Evolutionary conservation across 306 rosid genomes (phyloP).

Genomic region (Pterocarpus santalinus): DNA sequence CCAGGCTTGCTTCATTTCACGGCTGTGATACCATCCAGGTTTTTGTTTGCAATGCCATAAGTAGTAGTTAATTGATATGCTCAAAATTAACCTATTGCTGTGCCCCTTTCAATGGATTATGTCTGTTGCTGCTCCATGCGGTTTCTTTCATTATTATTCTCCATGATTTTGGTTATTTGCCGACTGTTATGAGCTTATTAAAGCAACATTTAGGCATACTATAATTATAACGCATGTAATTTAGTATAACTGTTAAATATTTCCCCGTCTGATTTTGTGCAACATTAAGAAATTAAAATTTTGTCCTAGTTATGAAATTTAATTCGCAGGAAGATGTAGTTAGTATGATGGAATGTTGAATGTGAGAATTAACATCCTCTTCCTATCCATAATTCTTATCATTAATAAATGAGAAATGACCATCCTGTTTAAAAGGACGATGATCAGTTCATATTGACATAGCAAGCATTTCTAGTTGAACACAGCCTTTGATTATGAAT

Average conservation of each 20-base stretch:
- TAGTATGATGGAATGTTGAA: slow-evolving; percentile 12
- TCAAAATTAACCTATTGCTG: not conserved
- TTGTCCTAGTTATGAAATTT: not conserved
- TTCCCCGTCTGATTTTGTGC: not conserved
- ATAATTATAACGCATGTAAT: too few species aligned
- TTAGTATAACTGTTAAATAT: too few species aligned
- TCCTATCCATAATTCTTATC: too few species aligned
- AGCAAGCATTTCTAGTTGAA: not conserved
- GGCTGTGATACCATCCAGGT: not conserved
- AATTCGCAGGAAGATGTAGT: not conserved
- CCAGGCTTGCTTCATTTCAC: slow-evolving; percentile 5
- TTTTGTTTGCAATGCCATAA: not conserved
- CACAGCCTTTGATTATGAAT: not conserved
- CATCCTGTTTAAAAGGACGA: too few species aligned
- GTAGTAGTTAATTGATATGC: not conserved
- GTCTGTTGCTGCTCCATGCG: not conserved
- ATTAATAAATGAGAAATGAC: too few species aligned
- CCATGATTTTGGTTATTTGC: not conserved
- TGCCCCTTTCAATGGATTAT: not conserved
- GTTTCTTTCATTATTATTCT: not conserved
- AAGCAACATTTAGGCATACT: too few species aligned
- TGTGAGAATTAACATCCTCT: not conserved
- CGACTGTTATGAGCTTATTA: not conserved
- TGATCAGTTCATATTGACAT: not conserved
- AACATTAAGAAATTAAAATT: not conserved